A percentile compares a stretch with the other conserved stretches of the same genome.
Conservation (phyloP, 2,329 filamentous ascomycete genomes). For the Dendryphion nanum region DNA sequence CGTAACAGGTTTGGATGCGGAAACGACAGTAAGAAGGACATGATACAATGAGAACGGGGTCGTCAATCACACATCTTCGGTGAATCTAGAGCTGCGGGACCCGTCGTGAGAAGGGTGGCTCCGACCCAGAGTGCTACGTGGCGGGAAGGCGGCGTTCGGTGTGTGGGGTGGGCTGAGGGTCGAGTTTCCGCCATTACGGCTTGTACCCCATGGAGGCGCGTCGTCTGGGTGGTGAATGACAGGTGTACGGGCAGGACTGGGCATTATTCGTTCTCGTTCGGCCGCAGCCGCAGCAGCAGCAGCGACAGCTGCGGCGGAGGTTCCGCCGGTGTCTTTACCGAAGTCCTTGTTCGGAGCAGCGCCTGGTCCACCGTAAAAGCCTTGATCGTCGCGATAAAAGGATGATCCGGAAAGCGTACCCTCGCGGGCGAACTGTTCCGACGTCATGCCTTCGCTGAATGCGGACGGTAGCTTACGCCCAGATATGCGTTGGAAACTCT, state of each 20-base stretch:
- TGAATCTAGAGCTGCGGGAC: slow-evolving; percentile 47
- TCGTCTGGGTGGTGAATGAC: slow-evolving; percentile 51
- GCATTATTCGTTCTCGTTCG: slow-evolving; percentile 32
- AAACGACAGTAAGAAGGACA: slow-evolving; percentile 24
- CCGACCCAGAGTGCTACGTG: slow-evolving; percentile 38
- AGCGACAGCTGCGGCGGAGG: not conserved
- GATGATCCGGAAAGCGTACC: slow-evolving; percentile 38
- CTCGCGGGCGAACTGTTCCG: slow-evolving; percentile 32
- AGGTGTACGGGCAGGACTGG: slow-evolving; percentile 65
- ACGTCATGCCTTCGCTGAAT: slow-evolving; percentile 49
- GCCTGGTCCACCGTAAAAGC: slow-evolving; percentile 41
- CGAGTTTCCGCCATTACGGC: slow-evolving; percentile 13
- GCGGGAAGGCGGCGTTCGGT: slow-evolving; percentile 32
- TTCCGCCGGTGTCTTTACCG: slow-evolving; percentile 29
- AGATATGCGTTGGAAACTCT: slow-evolving; percentile 48
- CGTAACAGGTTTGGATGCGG: slow-evolving; percentile 13
- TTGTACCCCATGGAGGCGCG: slow-evolving; percentile 22
- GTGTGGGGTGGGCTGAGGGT: slow-evolving; percentile 40
- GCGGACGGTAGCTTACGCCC: slow-evolving; percentile 50
- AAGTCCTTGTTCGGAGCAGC: slow-evolving; percentile 17
- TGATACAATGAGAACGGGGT: slow-evolving; percentile 9
- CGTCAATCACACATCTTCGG: slow-evolving; percentile 46
- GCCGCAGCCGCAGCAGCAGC: too few relatives aligned
- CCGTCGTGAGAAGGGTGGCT: slow-evolving; percentile 47
- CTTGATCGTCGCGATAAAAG: slow-evolving; percentile 47